Base-by-base conservation (phyloP, 495 filamentous ascomycete genomes). In the Talaromyces liani region DNA sequence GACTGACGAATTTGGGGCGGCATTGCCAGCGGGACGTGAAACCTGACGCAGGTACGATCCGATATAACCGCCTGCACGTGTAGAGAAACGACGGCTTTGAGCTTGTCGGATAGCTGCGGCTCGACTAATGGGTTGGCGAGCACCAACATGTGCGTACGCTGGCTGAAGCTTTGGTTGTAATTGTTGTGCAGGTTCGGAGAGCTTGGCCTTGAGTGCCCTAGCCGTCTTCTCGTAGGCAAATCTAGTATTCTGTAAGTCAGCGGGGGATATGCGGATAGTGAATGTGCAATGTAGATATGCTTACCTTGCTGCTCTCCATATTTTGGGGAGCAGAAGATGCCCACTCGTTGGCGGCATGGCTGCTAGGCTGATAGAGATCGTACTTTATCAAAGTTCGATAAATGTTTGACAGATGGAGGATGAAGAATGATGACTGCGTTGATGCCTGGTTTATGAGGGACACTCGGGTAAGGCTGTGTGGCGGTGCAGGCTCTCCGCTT, bases 31-130 rank as follows among this genome's bases (percentile, higher is more conserved):
- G 57, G 84, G 78, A 55, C 85, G 85, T 16, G 82, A 60, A 9
- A 80, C 78, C 33, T 73, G 66, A 61, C 76, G 73, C 60, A 82
- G 71, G 49, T 84, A 82, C 63, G 82, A 79, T 58, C 87, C 80
- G 75, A 90, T 91, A 49, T 81, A 79, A 60, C 82, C 81, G 64
- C 89, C 74, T 31, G 85, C 82, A 70, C 82, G 82, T 7, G 89
- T 91, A 45, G 87, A 88, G 77, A 87, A 90, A 81, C 88, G 90
- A 68, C 89, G 81, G 64, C 81, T 85, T 68, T 89, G 89, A 65
- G 83, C 80, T 71, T 91, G 88, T 61, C 87, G 87, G 60, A 94
- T 84, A 53, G 84, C 81, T 7, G 91, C 91, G 25, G 79, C 77
- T 4, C 84, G 88, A 69, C 89, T 87, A 68, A 93, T 78, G 22